phyloP scores from a whole-genome alignment of 2,329 filamentous ascomycete species.

The Fusarium chlamydosporum region DNA sequence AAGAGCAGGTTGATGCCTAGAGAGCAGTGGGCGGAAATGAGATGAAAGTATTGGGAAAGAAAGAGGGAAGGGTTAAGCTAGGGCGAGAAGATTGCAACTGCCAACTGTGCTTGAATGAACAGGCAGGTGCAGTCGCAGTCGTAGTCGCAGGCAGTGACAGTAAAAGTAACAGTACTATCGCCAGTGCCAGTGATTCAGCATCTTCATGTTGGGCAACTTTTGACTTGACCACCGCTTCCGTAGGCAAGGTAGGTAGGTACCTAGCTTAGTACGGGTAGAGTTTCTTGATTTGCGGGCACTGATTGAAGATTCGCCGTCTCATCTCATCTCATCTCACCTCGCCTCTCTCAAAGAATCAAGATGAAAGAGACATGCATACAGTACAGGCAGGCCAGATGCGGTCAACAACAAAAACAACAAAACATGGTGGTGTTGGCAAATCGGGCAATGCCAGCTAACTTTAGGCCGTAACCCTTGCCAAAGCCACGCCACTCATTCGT shows the following conservation, averaged over 20 bases:
- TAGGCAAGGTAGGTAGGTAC: not conserved
- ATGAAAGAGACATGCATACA: constrained; percentile 27
- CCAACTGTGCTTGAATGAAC: constrained; percentile 29
- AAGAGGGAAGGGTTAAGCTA: constrained; percentile 17
- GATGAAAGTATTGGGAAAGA: constrained; percentile 19
- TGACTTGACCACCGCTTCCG: constrained; percentile 29
- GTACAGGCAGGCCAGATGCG: constrained; percentile 46
- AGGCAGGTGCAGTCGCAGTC: constrained; percentile 16
- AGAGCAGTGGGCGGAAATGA: constrained; percentile 10
- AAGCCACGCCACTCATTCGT: constrained; percentile 47
- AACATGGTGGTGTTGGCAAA: constrained; percentile 36
- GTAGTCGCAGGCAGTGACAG: constrained; percentile 17
- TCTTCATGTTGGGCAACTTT: constrained; percentile 34
- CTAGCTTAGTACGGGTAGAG: not conserved
- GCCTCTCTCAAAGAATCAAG: constrained; percentile 33
- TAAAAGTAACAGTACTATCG: constrained; percentile 6
- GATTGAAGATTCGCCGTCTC: constrained; percentile 29
- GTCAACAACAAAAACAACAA: constrained; percentile 44
- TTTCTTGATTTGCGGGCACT: constrained; percentile 15
- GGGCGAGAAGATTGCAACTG: constrained; percentile 11
- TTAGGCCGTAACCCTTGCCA: constrained; percentile 43
- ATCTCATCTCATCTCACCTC: too few relatives aligned
- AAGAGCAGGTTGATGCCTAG: not conserved
- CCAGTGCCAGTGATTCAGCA: constrained; percentile 28
- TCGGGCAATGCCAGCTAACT: constrained; percentile 48